Evolutionary conservation across 2,329 filamentous ascomycete genomes (phyloP).

Genomic region (Lanzia echinophila): DNA sequence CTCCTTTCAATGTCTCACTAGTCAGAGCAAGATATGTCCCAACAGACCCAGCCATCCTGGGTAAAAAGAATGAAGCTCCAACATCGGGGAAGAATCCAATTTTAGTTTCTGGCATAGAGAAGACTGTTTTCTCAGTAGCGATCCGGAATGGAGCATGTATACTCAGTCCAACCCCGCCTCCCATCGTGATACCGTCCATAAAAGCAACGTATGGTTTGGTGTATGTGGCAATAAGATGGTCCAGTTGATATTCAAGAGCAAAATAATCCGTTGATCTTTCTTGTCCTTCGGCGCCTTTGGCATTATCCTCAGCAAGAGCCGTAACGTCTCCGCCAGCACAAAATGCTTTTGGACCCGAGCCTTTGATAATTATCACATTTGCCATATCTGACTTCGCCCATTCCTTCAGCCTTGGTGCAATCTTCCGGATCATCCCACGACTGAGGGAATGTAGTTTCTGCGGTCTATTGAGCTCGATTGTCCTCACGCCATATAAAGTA

Average conservation of each 20-base stretch:
- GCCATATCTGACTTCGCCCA: slow-evolving; percentile 95
- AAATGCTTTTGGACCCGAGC: slow-evolving; percentile 75
- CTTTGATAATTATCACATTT: slow-evolving; percentile 88
- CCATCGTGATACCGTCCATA: slow-evolving; percentile 98
- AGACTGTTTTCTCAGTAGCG: slow-evolving; percentile 89
- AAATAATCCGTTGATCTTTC: slow-evolving; percentile 79
- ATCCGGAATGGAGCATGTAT: slow-evolving; percentile 94
- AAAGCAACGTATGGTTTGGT: slow-evolving; percentile 87
- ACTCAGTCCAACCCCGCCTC: slow-evolving; percentile 88
- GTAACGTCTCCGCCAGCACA: slow-evolving; percentile 92
- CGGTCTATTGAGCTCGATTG: slow-evolving; percentile 89
- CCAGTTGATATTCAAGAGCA: slow-evolving; percentile 87
- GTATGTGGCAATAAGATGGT: slow-evolving; percentile 93
- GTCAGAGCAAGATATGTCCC: slow-evolving; percentile 93
- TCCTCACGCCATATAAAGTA: slow-evolving; percentile 81
- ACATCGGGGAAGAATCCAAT: slow-evolving; percentile 99
- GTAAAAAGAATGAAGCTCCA: slow-evolving; percentile 91
- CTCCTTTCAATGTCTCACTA: slow-evolving; percentile 73
- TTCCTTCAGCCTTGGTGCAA: slow-evolving; percentile 79
- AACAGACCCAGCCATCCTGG: slow-evolving; percentile 75
- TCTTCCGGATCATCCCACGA: slow-evolving; percentile 92
- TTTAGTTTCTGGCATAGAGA: slow-evolving; percentile 97
- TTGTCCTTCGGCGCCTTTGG: slow-evolving; percentile 61
- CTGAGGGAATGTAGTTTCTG: slow-evolving; percentile 88
- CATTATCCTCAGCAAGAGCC: slow-evolving; percentile 68